phyloP scores from a whole-genome alignment of 257 asterid genomes.

The Voacanga thouarsii region DNA sequence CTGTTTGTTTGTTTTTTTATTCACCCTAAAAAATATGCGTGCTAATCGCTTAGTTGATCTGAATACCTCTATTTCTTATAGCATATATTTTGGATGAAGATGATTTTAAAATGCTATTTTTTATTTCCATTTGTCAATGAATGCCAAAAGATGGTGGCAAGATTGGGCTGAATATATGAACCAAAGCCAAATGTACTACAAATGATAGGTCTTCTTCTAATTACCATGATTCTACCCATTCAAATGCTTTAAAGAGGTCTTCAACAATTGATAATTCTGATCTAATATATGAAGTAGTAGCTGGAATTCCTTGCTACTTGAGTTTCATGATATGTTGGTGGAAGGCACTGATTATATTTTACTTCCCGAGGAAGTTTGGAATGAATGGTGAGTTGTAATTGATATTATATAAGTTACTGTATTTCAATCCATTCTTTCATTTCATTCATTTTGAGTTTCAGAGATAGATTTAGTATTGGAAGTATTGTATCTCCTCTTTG shows the following conservation, averaged over 20 bases:
- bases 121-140: constrained; percentile 10
- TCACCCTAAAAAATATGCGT: neutral
- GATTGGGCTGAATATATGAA: constrained; percentile 91
- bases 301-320: constrained; percentile 55
- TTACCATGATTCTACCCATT: constrained; percentile 44
- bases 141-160: constrained; percentile 91
- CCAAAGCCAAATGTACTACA: constrained; percentile 46
- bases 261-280: constrained; percentile 76
- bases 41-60: neutral
- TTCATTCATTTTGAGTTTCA: neutral
- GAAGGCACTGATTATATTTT: constrained; percentile 98
- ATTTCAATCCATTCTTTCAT: neutral
- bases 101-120: neutral
- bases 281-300: constrained; percentile 59
- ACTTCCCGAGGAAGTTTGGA: constrained; percentile 90
- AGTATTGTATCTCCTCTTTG: neutral
- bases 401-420: neutral
- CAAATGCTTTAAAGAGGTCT: constrained; percentile 60
- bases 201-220: constrained; percentile 70
- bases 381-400: constrained; percentile 58
- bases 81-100: too few relatives aligned
- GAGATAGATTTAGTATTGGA: neutral
- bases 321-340: constrained; percentile 84
- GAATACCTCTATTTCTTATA: neutral
- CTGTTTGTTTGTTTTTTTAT: neutral